These are phyloP conservation scores for Cordyceps tenuipes DNA, from an alignment of 2,329 filamentous ascomycete species.

Conservation along the genomic window DNA sequence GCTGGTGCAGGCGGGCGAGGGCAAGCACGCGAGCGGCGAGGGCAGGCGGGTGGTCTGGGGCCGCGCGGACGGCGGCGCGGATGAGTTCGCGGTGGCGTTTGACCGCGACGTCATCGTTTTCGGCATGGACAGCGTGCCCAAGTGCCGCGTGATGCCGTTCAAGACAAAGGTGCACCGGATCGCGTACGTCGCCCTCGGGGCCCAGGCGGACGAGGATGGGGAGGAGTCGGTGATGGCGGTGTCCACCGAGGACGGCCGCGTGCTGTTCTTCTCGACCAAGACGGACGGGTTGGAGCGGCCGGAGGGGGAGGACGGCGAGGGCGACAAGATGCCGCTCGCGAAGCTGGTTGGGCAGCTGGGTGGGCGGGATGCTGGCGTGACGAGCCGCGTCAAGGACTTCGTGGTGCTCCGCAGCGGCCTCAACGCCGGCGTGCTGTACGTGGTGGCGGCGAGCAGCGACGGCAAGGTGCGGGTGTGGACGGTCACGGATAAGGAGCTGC, in stretches of 20 bases:
- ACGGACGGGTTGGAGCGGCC: constrained; percentile 34
- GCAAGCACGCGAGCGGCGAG: constrained; percentile 69
- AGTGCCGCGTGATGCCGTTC: constrained; percentile 61
- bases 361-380: constrained; percentile 59
- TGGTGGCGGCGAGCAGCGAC: constrained; percentile 76
- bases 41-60: constrained; percentile 79
- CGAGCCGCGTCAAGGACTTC: constrained; percentile 82
- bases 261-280: constrained; percentile 73
- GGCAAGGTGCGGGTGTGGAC: constrained; percentile 76
- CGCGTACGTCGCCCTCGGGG: constrained; percentile 54
- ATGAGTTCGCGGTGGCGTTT: constrained; percentile 84
- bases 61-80: constrained; percentile 52
- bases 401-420: constrained; percentile 45
- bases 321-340: constrained; percentile 43
- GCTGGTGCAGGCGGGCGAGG: constrained; percentile 67
- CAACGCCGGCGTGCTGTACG: constrained; percentile 36
- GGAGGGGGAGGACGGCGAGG: constrained; percentile 33
- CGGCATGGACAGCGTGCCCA: constrained; percentile 77
- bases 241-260: constrained; percentile 82
- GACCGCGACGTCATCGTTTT: constrained; percentile 80
- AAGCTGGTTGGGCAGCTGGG: constrained; percentile 70
- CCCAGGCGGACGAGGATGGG: constrained; percentile 15
- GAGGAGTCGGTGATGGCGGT: constrained; percentile 55
- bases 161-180: constrained; percentile 80
- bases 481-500: constrained; percentile 38